Conservation (phyloP, 2,329 filamentous ascomycete species). For the Xylariaceae sp. region DNA sequence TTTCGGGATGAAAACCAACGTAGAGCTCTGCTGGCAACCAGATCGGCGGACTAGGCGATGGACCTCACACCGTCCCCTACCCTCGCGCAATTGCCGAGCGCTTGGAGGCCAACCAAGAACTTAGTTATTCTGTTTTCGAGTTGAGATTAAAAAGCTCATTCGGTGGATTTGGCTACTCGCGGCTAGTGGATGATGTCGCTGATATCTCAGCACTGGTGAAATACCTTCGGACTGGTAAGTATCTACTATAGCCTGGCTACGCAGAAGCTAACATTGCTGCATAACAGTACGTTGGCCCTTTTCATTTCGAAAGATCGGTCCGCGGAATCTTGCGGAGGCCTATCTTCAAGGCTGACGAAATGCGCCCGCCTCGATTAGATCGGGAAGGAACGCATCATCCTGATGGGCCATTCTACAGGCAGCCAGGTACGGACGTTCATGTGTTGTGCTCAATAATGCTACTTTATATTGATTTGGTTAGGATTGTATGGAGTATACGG, state of each 20-base stretch:
- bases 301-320: too few species aligned
- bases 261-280: too few species aligned
- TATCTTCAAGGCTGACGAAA: too few species aligned
- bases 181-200: slow-evolving; percentile 48
- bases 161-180: slow-evolving; percentile 47
- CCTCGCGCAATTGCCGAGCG: slow-evolving; percentile 43
- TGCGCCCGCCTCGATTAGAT: slow-evolving; percentile 24
- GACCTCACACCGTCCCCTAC: slow-evolving; percentile 62
- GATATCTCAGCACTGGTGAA: slow-evolving; percentile 51
- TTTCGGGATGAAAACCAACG: too few species aligned
- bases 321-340: too few species aligned
- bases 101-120: slow-evolving; percentile 35
- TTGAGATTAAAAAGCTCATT: slow-evolving; percentile 54
- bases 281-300: too few species aligned
- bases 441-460: too few species aligned
- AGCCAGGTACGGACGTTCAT: slow-evolving; percentile 41
- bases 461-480: slow-evolving; percentile 20
- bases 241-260: too few species aligned
- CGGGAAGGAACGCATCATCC: slow-evolving; percentile 47
- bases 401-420: slow-evolving; percentile 58
- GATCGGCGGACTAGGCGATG: slow-evolving; percentile 67
- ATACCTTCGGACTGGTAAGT: slow-evolving; percentile 40
- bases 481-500: slow-evolving; percentile 55
- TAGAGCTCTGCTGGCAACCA: slow-evolving; percentile 35
- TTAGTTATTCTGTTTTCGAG: slow-evolving; percentile 54